Conservation (phyloP, 768 basidiomycete species). For the Fistulinella prunicolor region DNA sequence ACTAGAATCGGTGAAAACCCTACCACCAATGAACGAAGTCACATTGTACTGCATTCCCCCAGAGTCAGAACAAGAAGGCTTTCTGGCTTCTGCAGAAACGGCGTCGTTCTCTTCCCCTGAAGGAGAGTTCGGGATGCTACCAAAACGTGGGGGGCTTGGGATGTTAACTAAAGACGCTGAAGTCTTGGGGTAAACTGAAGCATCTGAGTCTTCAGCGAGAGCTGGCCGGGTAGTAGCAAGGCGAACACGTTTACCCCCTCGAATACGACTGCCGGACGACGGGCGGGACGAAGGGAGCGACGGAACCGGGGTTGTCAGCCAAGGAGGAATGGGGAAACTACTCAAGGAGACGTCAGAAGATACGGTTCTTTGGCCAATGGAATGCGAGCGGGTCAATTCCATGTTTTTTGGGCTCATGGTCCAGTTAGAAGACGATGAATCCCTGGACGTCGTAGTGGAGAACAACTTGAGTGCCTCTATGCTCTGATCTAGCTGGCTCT, state of each 20-base stretch:
- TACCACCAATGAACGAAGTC: constrained; percentile 67
- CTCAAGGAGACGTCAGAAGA: constrained; percentile 64
- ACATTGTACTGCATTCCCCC: constrained; percentile 62
- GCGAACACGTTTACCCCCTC: constrained; percentile 21
- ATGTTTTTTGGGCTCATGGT: constrained; percentile 19
- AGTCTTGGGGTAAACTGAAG: constrained; percentile 26
- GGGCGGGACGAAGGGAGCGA: constrained; percentile 16
- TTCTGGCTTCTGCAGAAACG: constrained; percentile 13
- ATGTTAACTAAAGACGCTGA: constrained; percentile 23
- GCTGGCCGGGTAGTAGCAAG: constrained; percentile 9
- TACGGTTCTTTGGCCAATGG: constrained; percentile 25
- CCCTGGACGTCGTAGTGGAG: constrained; percentile 26
- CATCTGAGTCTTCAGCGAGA: constrained; percentile 1
- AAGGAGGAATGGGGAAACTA: constrained; percentile 65
- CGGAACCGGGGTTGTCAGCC: constrained; percentile 18
- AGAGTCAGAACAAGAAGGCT: constrained; percentile 35
- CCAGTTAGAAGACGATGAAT: constrained; percentile 36
- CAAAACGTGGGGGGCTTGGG: constrained; percentile 13
- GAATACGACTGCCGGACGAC: constrained; percentile 17
- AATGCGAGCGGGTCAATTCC: constrained; percentile 22
- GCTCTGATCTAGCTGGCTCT: constrained; percentile 60
- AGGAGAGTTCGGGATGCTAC: constrained; percentile 19
- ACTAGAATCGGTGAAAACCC: constrained; percentile 13
- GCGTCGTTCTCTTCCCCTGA: constrained; percentile 10
- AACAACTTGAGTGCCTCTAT: constrained; percentile 57